Conservation (phyloP, 495 filamentous ascomycete species). For the Parmelia sp. region DNA sequence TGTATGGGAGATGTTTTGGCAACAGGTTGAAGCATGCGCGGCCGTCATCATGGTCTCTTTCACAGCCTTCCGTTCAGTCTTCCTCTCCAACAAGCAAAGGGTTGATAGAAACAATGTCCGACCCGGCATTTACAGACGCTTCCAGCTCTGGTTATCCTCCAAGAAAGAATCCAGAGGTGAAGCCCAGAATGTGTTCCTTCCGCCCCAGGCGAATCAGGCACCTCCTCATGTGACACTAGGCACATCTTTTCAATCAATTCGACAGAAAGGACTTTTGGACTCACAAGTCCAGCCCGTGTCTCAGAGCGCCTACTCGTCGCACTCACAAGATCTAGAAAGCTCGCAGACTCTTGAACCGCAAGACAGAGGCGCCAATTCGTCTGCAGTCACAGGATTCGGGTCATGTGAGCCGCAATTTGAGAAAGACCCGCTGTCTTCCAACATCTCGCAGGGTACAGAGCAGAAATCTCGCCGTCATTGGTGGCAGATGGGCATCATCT, state of each 20-base stretch:
- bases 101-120: not conserved
- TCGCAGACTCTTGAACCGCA: not conserved
- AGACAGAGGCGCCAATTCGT: too few species aligned
- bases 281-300: not conserved
- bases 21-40: slow-evolving; percentile 11
- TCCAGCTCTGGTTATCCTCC: not conserved
- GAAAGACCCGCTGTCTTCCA: too few species aligned
- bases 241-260: not conserved
- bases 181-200: not conserved
- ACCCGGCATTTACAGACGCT: not conserved
- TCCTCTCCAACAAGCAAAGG: slow-evolving; percentile 10
- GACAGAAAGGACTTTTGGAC: not conserved
- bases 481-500: too few species aligned
- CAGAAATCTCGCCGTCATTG: too few species aligned
- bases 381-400: too few species aligned
- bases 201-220: not conserved
- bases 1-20: slow-evolving; percentile 14
- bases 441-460: too few species aligned
- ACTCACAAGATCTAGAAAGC: not conserved
- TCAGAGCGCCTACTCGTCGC: not conserved
- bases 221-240: slow-evolving; percentile 1
- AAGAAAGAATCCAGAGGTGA: not conserved
- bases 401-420: too few species aligned
- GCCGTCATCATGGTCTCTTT: slow-evolving; percentile 19
- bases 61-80: slow-evolving; percentile 19